A percentile compares a stretch with the other conserved stretches of the same genome.
phyloP scores from a whole-genome alignment of 225 moss, liverwort and hornwort genomes.

The Ulota crispa region DNA sequence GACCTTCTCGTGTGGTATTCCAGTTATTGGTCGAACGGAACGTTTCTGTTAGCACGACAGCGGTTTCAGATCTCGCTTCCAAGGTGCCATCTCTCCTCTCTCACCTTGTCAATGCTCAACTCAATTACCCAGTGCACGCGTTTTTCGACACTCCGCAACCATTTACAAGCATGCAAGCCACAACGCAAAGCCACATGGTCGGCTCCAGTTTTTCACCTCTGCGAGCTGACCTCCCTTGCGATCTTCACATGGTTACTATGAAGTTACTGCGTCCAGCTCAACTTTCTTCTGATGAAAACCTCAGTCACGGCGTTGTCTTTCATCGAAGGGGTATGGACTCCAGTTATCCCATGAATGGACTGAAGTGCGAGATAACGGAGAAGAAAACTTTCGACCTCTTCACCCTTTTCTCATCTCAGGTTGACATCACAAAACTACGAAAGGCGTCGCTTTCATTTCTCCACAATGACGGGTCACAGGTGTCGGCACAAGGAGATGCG shows the following conservation, averaged over 20 bases:
- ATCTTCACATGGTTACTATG: conserved; percentile 80
- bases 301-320: conserved; percentile 58
- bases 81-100: conserved; percentile 80
- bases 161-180: conserved; percentile 46
- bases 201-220: conserved; percentile 56
- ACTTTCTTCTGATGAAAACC: conserved; percentile 27
- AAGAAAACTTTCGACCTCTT: conserved; percentile 48
- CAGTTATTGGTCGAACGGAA: conserved; percentile 79
- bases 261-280: conserved; percentile 56
- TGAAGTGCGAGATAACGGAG: conserved; percentile 42
- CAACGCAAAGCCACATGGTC: conserved; percentile 29
- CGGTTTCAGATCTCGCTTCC: conserved; percentile 32
- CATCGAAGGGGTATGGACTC: conserved; percentile 78
- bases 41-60: conserved; percentile 21
- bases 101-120: conserved; percentile 74
- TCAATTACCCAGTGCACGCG: conserved; percentile 81
- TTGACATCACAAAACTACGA: conserved; percentile 44
- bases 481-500: conserved; percentile 46
- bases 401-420: conserved; percentile 49
- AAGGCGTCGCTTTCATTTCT: conserved; percentile 71
- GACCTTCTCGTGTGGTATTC: conserved; percentile 78
- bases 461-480: conserved; percentile 51
- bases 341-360: conserved; percentile 42
- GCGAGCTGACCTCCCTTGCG: conserved; percentile 62
- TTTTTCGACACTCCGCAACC: conserved; percentile 76